phyloP scores from a whole-genome alignment of 495 filamentous ascomycete species.

The Neurospora pannonica region DNA sequence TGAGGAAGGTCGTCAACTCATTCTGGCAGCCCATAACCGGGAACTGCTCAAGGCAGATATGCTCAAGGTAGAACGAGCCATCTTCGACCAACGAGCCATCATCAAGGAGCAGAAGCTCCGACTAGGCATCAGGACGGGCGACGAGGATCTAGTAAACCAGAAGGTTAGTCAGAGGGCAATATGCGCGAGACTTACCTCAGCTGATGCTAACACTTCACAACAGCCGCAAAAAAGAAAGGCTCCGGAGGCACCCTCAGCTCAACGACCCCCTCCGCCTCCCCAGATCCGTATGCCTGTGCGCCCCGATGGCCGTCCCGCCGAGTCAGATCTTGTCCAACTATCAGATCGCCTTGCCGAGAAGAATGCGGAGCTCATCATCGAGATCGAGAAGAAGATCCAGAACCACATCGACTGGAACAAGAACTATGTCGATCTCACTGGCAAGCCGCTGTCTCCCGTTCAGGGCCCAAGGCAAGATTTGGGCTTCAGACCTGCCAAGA shows the following conservation, averaged over 20 bases:
- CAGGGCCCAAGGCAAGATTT: slow-evolving; percentile 51
- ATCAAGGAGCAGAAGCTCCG: slow-evolving; percentile 83
- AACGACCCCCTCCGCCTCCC: slow-evolving; percentile 43
- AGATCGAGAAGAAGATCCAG: slow-evolving; percentile 69
- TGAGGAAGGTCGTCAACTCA: slow-evolving; percentile 76
- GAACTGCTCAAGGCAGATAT: slow-evolving; percentile 71
- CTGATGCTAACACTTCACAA: slow-evolving; percentile 28
- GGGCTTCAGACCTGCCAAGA: slow-evolving; percentile 62
- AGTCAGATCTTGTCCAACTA: slow-evolving; percentile 68
- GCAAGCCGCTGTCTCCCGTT: slow-evolving; percentile 67
- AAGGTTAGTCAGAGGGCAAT: slow-evolving; percentile 51
- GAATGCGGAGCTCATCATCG: slow-evolving; percentile 64
- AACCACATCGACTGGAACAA: slow-evolving; percentile 84
- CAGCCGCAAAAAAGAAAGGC: slow-evolving; percentile 63
- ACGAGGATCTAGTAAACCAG: slow-evolving; percentile 91
- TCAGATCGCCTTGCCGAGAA: slow-evolving; percentile 71
- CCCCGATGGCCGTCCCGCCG: slow-evolving; percentile 56
- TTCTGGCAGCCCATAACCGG: slow-evolving; percentile 64
- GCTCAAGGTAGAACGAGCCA: slow-evolving; percentile 57
- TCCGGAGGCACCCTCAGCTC: slow-evolving; percentile 43
- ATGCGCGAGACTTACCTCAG: slow-evolving; percentile 1
- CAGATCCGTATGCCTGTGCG: slow-evolving; percentile 58
- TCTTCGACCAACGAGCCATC: slow-evolving; percentile 72
- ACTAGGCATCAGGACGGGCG: slow-evolving; percentile 79
- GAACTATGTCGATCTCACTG: slow-evolving; percentile 73